Conservation (phyloP, 352 stramenopile species). For the Peronospora farinosa region DNA sequence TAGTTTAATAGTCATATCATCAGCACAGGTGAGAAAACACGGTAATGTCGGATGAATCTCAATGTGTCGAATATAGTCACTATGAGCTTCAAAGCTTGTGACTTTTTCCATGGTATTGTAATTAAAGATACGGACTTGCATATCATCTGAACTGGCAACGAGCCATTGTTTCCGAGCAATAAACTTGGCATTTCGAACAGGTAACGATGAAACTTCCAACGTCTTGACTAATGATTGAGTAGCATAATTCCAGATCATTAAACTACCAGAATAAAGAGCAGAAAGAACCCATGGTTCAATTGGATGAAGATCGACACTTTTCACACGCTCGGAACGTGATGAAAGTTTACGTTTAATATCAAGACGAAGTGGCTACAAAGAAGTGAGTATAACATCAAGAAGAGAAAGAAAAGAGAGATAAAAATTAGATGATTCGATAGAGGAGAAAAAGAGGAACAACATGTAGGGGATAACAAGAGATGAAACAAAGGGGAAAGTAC, state of each 20-base stretch:
- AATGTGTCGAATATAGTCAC: constrained; percentile 97
- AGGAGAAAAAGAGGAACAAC: constrained; percentile 1
- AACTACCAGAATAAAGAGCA: constrained; percentile 95
- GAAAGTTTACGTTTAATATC: constrained; percentile 93
- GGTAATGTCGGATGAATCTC: constrained; percentile 96
- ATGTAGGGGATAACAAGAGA: neutral
- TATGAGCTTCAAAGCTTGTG: constrained; percentile 93
- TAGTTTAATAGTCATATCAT: constrained; percentile 99
- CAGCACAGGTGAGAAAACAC: constrained; percentile 93
- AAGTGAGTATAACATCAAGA: neutral
- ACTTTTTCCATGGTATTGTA: constrained; percentile 99
- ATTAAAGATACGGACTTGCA: constrained; percentile 97
- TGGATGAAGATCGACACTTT: constrained; percentile 97
- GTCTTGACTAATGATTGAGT: constrained; percentile 93
- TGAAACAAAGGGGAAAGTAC: neutral
- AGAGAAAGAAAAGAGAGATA: neutral
- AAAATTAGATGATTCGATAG: constrained; percentile 13
- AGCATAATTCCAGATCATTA: constrained; percentile 99
- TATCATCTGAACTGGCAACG: constrained; percentile 92
- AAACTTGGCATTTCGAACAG: constrained; percentile 92
- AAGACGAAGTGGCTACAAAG: constrained; percentile 56
- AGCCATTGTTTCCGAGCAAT: constrained; percentile 97
- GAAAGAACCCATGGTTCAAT: constrained; percentile 96
- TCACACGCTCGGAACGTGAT: constrained; percentile 95
- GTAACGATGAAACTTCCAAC: constrained; percentile 94